phyloP scores from a whole-genome alignment of 2,329 filamentous ascomycete species.

The Calonectria pteridis region DNA sequence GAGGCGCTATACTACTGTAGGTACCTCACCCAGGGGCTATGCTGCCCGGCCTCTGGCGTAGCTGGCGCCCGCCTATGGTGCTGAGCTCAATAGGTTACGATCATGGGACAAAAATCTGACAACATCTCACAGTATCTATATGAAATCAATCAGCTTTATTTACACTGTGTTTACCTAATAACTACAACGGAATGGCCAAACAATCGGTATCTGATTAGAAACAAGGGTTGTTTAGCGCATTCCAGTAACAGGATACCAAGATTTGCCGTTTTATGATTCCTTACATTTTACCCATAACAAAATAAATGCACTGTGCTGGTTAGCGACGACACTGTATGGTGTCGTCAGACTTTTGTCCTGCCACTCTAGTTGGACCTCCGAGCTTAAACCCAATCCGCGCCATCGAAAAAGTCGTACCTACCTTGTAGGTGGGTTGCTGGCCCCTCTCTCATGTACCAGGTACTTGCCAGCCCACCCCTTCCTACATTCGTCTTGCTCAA shows the following conservation, averaged over 20 bases:
- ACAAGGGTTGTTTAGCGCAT: background rate
- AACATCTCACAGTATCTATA: background rate
- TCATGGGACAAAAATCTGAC: background rate
- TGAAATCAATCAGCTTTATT: background rate
- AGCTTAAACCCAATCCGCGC: slow-evolving; percentile 5
- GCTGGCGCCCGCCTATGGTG: background rate
- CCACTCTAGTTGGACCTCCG: background rate
- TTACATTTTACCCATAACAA: background rate
- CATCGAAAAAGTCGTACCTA: background rate
- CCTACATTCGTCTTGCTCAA: background rate
- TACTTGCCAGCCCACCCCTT: slow-evolving; percentile 13
- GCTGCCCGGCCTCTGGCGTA: background rate
- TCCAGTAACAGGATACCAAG: background rate
- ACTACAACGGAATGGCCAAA: background rate
- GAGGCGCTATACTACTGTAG: background rate
- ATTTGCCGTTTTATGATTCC: background rate
- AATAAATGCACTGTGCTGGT: background rate
- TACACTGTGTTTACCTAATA: background rate
- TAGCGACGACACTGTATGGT: background rate
- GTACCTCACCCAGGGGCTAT: background rate
- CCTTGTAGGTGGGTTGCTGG: background rate
- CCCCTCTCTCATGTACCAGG: slow-evolving; percentile 9
- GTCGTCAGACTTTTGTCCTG: background rate
- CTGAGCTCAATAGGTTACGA: background rate
- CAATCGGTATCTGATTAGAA: background rate